Evolutionary conservation across 2,329 filamentous ascomycete genomes (phyloP), one percentile per base, ranked within the genome.

Genomic region (Myotisia sp.): DNA sequence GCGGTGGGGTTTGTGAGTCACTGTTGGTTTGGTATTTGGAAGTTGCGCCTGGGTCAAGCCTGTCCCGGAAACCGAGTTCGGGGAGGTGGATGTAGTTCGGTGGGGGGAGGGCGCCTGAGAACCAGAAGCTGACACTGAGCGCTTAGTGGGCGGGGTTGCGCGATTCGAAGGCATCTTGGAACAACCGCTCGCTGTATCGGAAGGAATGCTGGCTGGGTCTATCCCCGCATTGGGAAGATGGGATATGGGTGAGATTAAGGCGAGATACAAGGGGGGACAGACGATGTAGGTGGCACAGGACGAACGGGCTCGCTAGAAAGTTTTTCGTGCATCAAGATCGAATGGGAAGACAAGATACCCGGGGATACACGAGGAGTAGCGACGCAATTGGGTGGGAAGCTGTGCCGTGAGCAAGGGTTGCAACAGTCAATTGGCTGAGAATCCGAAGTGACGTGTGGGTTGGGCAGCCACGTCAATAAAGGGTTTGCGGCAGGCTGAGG

Each of bases 1-100:
- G 27, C 60, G 56, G 42, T 58, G 54, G 21, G 47, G 43, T 40
- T 58, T 58, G 37, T 56, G 54, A 19, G 16, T 17, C 17, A 47
- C 39, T 26, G 45, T 34, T 10, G 44, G 36, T 44, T 53, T 58
- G n/a, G n/a, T n/a, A n/a, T n/a, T n/a, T n/a, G n/a, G n/a, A n/a
- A n/a, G n/a, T 36, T 52, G 50, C 35, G 47, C 39, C 34, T 52
- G 49, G 37, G 51, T 37, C 27, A 29, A 32, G 26, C 28, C 34
- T 18, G 35, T 16, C 9, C 37, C 24, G 19, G 34, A 21, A 12
- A 29, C 18, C 9, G 38, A 33, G 19, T 38, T 33, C 26, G 18
- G 42, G 27, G 33, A 26, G 6, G 26, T 31, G 21, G 40, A 31
- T 13, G 24, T 32, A n/a, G 22, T 23, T 22, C 13, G 12, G 4